These are phyloP conservation scores for Brassica juncea DNA, from an alignment of 345 rosid genomes.

Conservation along the genomic window DNA sequence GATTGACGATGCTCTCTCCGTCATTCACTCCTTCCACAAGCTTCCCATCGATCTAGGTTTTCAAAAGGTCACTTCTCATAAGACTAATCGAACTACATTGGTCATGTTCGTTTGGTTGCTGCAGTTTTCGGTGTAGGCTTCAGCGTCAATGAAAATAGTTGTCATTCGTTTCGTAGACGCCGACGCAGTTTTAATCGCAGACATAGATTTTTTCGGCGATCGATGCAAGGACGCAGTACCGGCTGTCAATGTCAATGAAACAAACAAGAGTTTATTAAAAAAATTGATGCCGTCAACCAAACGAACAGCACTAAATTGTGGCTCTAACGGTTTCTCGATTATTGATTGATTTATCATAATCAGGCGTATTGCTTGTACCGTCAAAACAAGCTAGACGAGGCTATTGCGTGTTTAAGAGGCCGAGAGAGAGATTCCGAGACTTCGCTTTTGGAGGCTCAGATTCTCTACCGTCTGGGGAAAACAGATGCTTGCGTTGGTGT, in stretches of 20 bases:
- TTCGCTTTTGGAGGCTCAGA: slow-evolving; percentile 82
- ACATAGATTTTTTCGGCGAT: no score
- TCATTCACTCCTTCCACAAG: slow-evolving; percentile 52
- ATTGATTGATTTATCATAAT: not conserved
- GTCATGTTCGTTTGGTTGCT: no score
- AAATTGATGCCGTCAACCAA: no score
- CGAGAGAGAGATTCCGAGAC: slow-evolving; percentile 53
- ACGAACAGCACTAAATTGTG: no score
- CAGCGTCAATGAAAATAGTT: no score
- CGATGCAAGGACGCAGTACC: no score
- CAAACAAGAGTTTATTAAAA: no score
- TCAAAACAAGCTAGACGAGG: slow-evolving; percentile 81
- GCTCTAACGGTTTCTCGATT: not conserved
- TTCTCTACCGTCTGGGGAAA: slow-evolving; percentile 74
- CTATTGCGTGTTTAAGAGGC: slow-evolving; percentile 55
- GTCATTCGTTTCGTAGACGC: no score
- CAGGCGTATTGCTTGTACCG: slow-evolving; percentile 98
- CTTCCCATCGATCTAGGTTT: slow-evolving; percentile 59
- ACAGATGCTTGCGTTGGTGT: slow-evolving; percentile 69
- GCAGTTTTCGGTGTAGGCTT: no score
- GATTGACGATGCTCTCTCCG: slow-evolving; percentile 65
- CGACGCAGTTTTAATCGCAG: no score
- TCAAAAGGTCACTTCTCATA: slow-evolving; percentile 50
- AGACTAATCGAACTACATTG: not conserved
- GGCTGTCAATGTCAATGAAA: no score